A percentile compares a stretch with the other conserved stretches of the same genome.
These are phyloP conservation scores for Linderina pennispora DNA, from an alignment of 192 early-diverging fungal genomes.

Conservation along the genomic window DNA sequence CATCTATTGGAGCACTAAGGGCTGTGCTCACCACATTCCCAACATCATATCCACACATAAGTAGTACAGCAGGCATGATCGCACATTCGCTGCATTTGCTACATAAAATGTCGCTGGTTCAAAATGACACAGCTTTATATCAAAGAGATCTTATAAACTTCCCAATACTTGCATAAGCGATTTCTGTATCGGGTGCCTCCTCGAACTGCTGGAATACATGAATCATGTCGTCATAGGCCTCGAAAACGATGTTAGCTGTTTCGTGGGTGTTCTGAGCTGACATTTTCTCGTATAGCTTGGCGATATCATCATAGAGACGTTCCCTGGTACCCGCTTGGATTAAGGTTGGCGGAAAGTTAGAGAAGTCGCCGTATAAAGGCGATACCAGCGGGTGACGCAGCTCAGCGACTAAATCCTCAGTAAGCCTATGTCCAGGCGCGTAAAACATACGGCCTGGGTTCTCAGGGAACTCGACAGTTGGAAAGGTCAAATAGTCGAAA, in stretches of 20 bases:
- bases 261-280: constrained; percentile 14
- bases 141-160: constrained; percentile 36
- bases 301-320: constrained; percentile 26
- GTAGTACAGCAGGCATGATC: too few relatives aligned
- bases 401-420: constrained; percentile 14
- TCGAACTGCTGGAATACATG: constrained; percentile 41
- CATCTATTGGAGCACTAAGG: too few relatives aligned
- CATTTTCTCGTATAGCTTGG: constrained; percentile 27
- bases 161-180: constrained; percentile 17
- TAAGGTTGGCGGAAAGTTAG: constrained; percentile 28
- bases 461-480: constrained; percentile 16
- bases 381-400: constrained; percentile 36
- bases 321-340: constrained; percentile 40
- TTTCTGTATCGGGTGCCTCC: constrained; percentile 10
- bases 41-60: too few relatives aligned
- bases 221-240: constrained; percentile 37
- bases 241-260: constrained; percentile 12
- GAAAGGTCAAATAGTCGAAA: constrained; percentile 20
- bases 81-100: too few relatives aligned
- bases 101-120: too few relatives aligned
- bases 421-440: constrained; percentile 21
- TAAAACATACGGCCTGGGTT: constrained; percentile 22
- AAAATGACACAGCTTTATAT: too few relatives aligned
- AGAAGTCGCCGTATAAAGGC: constrained; percentile 31
- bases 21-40: too few relatives aligned